Evolutionary conservation across 176 grass and related monocot genomes (phyloP), one percentile per base, ranked within the genome.

Genomic region (Oryza glaberrima): DNA sequence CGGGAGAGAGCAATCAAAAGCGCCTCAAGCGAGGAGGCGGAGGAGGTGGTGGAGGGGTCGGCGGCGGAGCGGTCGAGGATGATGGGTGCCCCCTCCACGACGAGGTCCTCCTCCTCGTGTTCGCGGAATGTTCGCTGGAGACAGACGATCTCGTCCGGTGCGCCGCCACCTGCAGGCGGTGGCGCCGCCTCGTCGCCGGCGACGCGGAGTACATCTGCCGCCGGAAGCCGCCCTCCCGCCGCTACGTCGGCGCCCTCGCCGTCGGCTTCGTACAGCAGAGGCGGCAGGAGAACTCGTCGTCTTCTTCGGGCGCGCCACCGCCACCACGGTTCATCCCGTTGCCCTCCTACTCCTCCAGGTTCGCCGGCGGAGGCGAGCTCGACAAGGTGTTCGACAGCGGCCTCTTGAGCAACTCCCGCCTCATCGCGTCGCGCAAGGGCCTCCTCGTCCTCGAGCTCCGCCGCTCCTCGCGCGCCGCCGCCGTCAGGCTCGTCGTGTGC

Each of bases 241-340:
- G 43, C 23, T 67, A 7, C 8, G 9, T 14, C 41, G 28, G 25
- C 41, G 25, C 5, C 64, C 77, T 80, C 15, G 77, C 77, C 44
- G 65, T 80, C 26, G 64, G 77, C 10, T 80, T 80, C 77, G n/a
- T 80, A 45, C 26, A 69, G 26, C 64, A 68, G 65, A 35, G 9
- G 8, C 43, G 34, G 25, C 52, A 20, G 52, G 52, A 56, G 1
- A 17, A 56, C n/a, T 23, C 35, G 56, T 2, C 56, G 15, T 19
- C 34, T 49, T 49, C 47, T 12, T 36, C 9, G 11, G 4, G 12
- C 75, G 11, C 6, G 2, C 16, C 5, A 7, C 77, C 6, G 5
- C 16, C 9, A 7, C 77, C 77, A 5, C 44, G 77, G 25, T 69
- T 80, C 65, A 10, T 80, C 44, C 10, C 64, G 2, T 6, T 68